phyloP scores from a whole-genome alignment of 345 rosid species.

The Eucalyptus shirleyi region DNA sequence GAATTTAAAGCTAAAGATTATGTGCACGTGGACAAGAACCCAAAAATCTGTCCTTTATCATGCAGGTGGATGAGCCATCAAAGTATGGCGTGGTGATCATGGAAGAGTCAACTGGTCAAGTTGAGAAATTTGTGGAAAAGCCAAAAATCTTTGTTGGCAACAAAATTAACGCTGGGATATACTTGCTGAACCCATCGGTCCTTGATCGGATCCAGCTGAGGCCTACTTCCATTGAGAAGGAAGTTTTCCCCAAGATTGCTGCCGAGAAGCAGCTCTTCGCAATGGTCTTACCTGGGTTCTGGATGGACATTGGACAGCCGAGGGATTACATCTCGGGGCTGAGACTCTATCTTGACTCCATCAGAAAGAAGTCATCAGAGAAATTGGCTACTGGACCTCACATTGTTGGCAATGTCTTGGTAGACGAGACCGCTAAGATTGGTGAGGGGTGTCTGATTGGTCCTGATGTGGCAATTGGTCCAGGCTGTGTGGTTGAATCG shows the following conservation, averaged over 20 bases:
- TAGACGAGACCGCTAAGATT: slow-evolving; percentile 78
- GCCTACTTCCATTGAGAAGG: slow-evolving; percentile 96
- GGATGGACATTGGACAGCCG: slow-evolving; percentile 99
- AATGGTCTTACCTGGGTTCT: slow-evolving; percentile 94
- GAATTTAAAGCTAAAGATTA: background rate
- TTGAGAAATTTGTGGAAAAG: slow-evolving; percentile 89
- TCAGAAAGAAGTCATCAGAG: slow-evolving; percentile 56
- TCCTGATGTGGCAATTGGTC: slow-evolving; percentile 95
- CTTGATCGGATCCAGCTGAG: slow-evolving; percentile 81
- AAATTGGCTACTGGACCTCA: slow-evolving; percentile 51
- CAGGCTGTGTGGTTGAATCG: slow-evolving; percentile 83
- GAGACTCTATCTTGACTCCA: slow-evolving; percentile 92
- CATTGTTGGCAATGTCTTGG: slow-evolving; percentile 77
- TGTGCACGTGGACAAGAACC: background rate
- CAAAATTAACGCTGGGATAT: slow-evolving; percentile 97
- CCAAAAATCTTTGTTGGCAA: slow-evolving; percentile 90
- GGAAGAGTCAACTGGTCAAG: slow-evolving; percentile 79
- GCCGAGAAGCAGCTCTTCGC: slow-evolving; percentile 65
- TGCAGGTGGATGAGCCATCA: slow-evolving; percentile 95
- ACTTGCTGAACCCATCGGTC: slow-evolving; percentile 83
- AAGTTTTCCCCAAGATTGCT: slow-evolving; percentile 95
- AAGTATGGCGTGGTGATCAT: slow-evolving; percentile 96
- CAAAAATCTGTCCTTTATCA: background rate
- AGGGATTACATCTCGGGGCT: slow-evolving; percentile 89
- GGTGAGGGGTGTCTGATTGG: slow-evolving; percentile 98